phyloP scores from a whole-genome alignment of 768 basidiomycete genomes.

The Cytidiella melzeri region DNA sequence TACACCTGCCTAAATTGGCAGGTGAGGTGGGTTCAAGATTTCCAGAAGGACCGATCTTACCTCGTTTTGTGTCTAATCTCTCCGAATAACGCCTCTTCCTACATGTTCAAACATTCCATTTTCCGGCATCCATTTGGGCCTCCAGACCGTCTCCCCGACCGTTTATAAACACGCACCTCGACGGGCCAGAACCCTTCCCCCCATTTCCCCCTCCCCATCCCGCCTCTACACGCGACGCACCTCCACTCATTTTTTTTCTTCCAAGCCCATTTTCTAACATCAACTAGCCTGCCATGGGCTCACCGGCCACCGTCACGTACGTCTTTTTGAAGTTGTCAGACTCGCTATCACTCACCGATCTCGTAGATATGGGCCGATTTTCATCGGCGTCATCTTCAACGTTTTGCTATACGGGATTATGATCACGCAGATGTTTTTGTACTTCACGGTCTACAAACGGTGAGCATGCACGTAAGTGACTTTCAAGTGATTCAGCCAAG shows the following conservation, averaged over 20 bases:
- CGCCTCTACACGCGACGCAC: not conserved
- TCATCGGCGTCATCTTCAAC: conserved; percentile 43
- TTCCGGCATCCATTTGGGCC: too few relatives aligned
- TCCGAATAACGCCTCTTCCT: not conserved
- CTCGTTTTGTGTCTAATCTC: not conserved
- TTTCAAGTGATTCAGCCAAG: not conserved
- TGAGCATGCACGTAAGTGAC: conserved; percentile 15
- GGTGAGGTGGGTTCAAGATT: not conserved
- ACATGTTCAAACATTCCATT: too few relatives aligned
- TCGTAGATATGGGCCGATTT: conserved; percentile 42
- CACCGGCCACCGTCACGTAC: conserved; percentile 5
- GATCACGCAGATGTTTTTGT: conserved; percentile 42
- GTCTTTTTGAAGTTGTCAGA: too few relatives aligned
- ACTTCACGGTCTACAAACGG: conserved; percentile 38
- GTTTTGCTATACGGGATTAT: conserved; percentile 44
- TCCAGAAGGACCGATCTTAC: not conserved
- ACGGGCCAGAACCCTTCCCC: too few relatives aligned
- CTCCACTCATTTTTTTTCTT: not conserved
- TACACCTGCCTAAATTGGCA: not conserved
- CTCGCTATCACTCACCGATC: too few relatives aligned
- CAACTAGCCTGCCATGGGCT: not conserved
- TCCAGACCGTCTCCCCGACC: too few relatives aligned
- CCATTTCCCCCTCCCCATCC: not conserved
- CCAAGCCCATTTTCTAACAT: not conserved
- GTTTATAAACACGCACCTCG: too few relatives aligned